Evolutionary conservation across 306 rosid genomes (phyloP), one percentile per base, ranked within the genome.

Genomic region (Corylus avellana): DNA sequence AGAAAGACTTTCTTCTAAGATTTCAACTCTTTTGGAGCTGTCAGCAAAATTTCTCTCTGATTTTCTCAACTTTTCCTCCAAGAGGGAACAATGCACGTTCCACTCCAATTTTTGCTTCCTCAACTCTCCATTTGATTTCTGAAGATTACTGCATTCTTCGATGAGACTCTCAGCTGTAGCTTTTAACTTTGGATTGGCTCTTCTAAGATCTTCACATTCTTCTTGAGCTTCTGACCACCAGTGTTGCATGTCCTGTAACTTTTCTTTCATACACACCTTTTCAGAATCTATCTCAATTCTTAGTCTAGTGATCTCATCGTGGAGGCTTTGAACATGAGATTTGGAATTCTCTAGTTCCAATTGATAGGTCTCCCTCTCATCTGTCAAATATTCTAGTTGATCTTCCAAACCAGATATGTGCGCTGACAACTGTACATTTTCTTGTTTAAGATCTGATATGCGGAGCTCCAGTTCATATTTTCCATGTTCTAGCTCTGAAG

Each of bases 391-490:
- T 73, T 78, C 78, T 77, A 87, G 61, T 27, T 83, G 89, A 59
- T 82, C 86, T 81, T 91, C 93, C 75, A 91, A 86, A 77, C 71
- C 86, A 76, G 92, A 83, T 53, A 83, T 70, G 8, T 5, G 64
- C 53, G 1, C 82, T 8, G 84, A 81, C 76, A 91, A 82, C 59
- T 80, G 80, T 51, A 78, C 73, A n/a, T 88, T 89, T 79, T 86
- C 88, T 51, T 86, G 81, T 78, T 87, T 87, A 74, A 74, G 66
- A 72, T 88, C 89, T 64, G 76, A 73, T 73, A 75, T 64, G 74
- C 73, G 70, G 78, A 78, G 78, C 81, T 86, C 87, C 79, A 78
- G 72, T 78, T 88, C 92, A 71, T 55, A 62, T 56, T 71, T 84
- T 55, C 70, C 69, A 58, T 74, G 84, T 32, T 77, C 75, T 25